Conservation (phyloP, 148 eudicot genomes). For the Vaccinium vitisidaea region DNA sequence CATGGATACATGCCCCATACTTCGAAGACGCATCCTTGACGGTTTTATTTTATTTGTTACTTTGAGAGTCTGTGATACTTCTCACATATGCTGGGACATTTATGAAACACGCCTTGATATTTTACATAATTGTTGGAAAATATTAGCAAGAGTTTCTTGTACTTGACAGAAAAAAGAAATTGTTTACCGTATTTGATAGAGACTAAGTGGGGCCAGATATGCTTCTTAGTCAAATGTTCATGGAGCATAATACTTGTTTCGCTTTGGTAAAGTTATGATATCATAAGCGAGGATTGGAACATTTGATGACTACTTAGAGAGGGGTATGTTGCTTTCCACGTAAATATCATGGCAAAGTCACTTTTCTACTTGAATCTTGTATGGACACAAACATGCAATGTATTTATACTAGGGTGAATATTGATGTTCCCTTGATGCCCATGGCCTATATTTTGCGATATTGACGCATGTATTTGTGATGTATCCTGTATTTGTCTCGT, state of each 20-base stretch:
- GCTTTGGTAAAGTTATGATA: not conserved
- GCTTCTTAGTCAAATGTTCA: not conserved
- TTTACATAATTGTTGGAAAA: not conserved
- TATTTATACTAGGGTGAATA: not conserved
- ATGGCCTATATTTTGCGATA: not conserved
- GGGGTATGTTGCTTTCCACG: not conserved
- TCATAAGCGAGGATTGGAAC: not conserved
- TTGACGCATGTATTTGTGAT: not conserved
- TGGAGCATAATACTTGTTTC: not conserved
- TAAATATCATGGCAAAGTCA: not conserved
- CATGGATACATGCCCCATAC: not conserved
- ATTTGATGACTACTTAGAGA: not conserved
- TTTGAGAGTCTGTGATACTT: not conserved
- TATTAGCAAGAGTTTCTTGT: not conserved
- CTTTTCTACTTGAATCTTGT: not conserved
- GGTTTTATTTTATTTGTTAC: not conserved
- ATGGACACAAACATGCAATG: not conserved
- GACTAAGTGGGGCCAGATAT: not conserved
- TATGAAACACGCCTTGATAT: not conserved
- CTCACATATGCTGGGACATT: not conserved
- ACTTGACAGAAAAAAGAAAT: not conserved
- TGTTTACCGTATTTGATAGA: not conserved
- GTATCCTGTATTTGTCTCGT: not conserved
- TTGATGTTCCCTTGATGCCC: conserved; percentile 4
- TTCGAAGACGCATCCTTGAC: not conserved